Evolutionary conservation across 2,329 filamentous ascomycete genomes (phyloP), one percentile per base, ranked within the genome.

Genomic region (Diaporthe batatas): DNA sequence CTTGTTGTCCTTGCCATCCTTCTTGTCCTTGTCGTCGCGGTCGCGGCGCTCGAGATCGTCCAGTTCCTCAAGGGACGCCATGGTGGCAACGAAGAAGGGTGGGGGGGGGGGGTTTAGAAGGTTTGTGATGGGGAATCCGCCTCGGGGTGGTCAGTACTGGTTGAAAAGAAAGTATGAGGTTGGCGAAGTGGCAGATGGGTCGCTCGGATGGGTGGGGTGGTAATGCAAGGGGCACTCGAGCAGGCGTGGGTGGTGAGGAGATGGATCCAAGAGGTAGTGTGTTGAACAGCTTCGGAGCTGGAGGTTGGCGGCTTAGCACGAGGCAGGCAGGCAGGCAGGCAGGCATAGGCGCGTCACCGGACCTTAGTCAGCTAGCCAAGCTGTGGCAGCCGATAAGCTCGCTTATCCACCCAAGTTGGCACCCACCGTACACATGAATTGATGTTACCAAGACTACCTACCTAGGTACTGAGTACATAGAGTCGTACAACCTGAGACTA

Each of bases 61-160:
- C 81, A 97, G 92, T 86, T 97, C 94, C 86, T 97, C 94, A 80
- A 97, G 91, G 78, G 94, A 96, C 78, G 94, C 95, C 94, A 97
- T 97, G 82, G 76, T 87, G 69, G 76, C 49, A 21, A 64, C 25
- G 53, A 29, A 3, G 36, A 1, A 1, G 36, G 36, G 36, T 10
- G 36, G 36, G 11, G 36, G 2, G 29, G 29, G 29, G 29, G 58
- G n/a, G n/a, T n/a, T n/a, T n/a, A 53, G 39, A 23, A 23, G 21
- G 51, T 25, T 23, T 21, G 42, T 29, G 12, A 18, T 29, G 25
- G 25, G 54, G 29, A 39, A 21, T 39, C 32, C 11, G 21, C 18
- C 34, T 51, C 8, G 29, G 21, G 59, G 16, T 32, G 36, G 39
- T 4, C 29, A 23, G 62, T 34, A 62, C 53, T 23, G 10, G 5